Evolutionary conservation across 2,329 filamentous ascomycete genomes (phyloP).

Genomic region (Fusarium domesticum): DNA sequence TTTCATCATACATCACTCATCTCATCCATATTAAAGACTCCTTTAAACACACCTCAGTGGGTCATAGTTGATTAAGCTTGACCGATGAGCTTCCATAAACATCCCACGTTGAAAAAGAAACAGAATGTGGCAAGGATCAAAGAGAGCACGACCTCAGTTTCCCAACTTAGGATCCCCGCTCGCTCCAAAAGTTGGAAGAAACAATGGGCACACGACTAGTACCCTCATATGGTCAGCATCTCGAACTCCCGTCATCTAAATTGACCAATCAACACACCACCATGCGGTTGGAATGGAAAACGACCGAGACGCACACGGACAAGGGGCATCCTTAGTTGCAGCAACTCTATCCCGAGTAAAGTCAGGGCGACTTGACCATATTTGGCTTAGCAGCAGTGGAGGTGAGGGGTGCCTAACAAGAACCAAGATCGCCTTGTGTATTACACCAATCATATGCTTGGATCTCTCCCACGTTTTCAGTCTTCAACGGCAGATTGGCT

Average conservation of each 20-base stretch:
- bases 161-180: not conserved
- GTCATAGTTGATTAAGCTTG: not conserved
- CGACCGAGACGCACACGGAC: constrained; percentile 1
- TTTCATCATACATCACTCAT: not conserved
- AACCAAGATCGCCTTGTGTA: not conserved
- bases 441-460: constrained; percentile 6
- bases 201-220: constrained; percentile 20
- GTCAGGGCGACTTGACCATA: constrained; percentile 12
- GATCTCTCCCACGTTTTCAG: constrained; percentile 19
- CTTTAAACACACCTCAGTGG: too few species aligned
- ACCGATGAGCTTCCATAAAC: not conserved
- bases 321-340: not conserved
- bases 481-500: constrained; percentile 23
- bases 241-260: too few species aligned
- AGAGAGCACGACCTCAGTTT: not conserved
- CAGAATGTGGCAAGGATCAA: not conserved
- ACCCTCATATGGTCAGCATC: constrained; percentile 11
- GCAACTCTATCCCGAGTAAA: constrained; percentile 25
- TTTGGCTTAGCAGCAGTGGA: constrained; percentile 6
- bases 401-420: constrained; percentile 2
- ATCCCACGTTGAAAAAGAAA: not conserved
- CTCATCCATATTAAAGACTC: not conserved
- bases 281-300: constrained; percentile 1
- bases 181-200: not conserved
- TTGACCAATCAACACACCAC: not conserved